Conservation (phyloP, 768 basidiomycete genomes). For the Lentinula sp. region DNA sequence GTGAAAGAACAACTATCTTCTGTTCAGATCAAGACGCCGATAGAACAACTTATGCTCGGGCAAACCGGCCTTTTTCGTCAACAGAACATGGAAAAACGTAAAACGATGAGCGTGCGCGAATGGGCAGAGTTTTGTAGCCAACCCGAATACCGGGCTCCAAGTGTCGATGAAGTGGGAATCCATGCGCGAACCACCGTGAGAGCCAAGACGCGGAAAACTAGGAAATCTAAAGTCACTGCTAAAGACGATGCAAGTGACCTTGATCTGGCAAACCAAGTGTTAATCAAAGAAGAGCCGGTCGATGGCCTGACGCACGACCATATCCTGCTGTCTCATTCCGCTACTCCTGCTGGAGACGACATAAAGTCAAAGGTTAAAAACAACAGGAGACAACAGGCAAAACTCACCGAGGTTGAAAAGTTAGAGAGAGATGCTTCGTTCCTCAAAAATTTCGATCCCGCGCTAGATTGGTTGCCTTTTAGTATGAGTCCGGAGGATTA, state of each 20-base stretch:
- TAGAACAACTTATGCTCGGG: slow-evolving; percentile 91
- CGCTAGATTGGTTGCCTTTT: slow-evolving; percentile 73
- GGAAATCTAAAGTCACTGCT: slow-evolving; percentile 31
- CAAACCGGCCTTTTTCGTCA: slow-evolving; percentile 82
- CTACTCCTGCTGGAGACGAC: slow-evolving; percentile 9
- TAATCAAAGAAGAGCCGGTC: slow-evolving; percentile 43
- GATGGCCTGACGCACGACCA: slow-evolving; percentile 21
- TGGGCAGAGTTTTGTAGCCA: slow-evolving; percentile 76
- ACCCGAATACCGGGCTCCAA: slow-evolving; percentile 69
- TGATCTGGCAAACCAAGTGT: slow-evolving; percentile 22
- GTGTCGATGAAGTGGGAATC: slow-evolving; percentile 61
- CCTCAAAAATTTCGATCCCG: slow-evolving; percentile 66
- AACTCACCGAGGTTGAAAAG: slow-evolving; percentile 45
- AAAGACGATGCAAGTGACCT: slow-evolving; percentile 35
- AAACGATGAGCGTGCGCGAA: slow-evolving; percentile 78
- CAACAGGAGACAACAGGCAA: slow-evolving; percentile 29
- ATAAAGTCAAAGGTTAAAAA: slow-evolving; percentile 21
- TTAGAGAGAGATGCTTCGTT: slow-evolving; percentile 48
- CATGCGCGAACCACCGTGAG: slow-evolving; percentile 33
- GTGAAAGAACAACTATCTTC: slow-evolving; percentile 62
- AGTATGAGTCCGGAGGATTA: slow-evolving; percentile 74
- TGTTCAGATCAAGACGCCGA: slow-evolving; percentile 83
- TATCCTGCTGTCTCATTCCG: neutral
- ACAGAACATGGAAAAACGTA: slow-evolving; percentile 86
- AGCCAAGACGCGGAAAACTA: slow-evolving; percentile 31